Evolutionary conservation across 495 filamentous ascomycete genomes (phyloP), one percentile per base, ranked within the genome.

Genomic region (Penicillium pulvis): DNA sequence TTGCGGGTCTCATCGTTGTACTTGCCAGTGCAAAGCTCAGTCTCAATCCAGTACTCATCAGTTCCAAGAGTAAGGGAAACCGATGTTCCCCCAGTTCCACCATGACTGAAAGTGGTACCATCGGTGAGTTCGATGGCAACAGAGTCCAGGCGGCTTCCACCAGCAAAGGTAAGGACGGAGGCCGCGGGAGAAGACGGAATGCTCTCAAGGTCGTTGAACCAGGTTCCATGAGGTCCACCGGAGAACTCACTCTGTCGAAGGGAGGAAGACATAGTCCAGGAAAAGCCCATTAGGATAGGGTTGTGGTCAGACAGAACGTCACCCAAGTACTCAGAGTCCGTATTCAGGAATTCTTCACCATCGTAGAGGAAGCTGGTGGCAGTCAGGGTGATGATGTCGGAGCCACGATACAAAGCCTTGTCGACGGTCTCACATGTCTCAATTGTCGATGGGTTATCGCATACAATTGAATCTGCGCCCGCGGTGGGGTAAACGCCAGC

Each of bases 371-470:
- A 84, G 30, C 64, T 63, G 0, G 70, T 74, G 0, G 80, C 77
- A 9, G 58, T 53, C 10, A 87, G 64, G 0, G 63, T 64, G 0
- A 85, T 59, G 1, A 82, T 61, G 7, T 73, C 70, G 30, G 77
- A 77, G 4, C 74, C 74, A 11, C 85, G 76, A 66, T 85, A 86
- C 49, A 86, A 75, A 43, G 86, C 78, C 68, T 87, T 88, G 60
- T 88, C 85, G 16, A 88, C 81, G 2, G 78, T 81, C 70, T 87
- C 85, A 65, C 85, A 88, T 5, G 59, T 68, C 52, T 77, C 68
- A 19, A 63, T 75, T 5, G 68, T 61, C 41, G 78, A 75, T 1
- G 83, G 81, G 61, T 83, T 81, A 24, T 67, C 73, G 62, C 84
- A 86, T 5, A 79, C 30, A 16, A 60, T 16, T 8, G 68, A 64